Evolutionary conservation across 2,329 filamentous ascomycete genomes (phyloP), one percentile per base, ranked within the genome.

Genomic region (Microcyclosporella mali): DNA sequence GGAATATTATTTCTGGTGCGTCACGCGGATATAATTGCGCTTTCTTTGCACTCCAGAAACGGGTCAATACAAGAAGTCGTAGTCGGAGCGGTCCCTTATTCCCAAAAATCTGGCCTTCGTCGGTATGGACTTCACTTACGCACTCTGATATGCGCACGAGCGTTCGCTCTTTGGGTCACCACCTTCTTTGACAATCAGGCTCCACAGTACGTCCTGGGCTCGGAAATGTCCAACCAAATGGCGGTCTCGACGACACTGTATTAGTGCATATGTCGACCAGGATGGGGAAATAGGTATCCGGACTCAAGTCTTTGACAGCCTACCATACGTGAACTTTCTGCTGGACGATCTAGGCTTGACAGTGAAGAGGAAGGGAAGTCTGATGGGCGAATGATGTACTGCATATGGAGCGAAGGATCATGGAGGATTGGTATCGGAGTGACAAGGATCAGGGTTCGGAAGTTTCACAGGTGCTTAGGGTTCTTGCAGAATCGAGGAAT

Each of bases 81-180:
- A n/a, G n/a, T n/a, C n/a, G n/a, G n/a, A n/a, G n/a, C n/a, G n/a
- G n/a, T n/a, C n/a, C n/a, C n/a, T n/a, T n/a, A n/a, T n/a, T n/a
- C n/a, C n/a, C 17, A 33, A 28, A 11, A 44, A 43, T 16, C 30
- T 47, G 37, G 45, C 40, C 9, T 32, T 41, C 21, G 33, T 40
- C 6, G 40, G 40, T 11, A 29, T 44, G 12, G 25, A 37, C 8
- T 44, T 38, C 36, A 33, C 37, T 27, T 47, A 4, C 41, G 40
- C 18, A 47, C 45, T 4, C 29, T 39, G 4, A 27, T 40, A 6
- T 21, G 43, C 12, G 41, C 45, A 2, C 41, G 41, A 33, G 33
- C 37, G 2, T 40, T 43, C 37, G 45, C 45, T 1, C 38, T 47
- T 3, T 47, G 45, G 45, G 43, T 47, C 27, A 47, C 31, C 3